These are phyloP conservation scores for Sporothrix pallida DNA, from an alignment of 2,329 filamentous ascomycete genomes.

Conservation along the genomic window DNA sequence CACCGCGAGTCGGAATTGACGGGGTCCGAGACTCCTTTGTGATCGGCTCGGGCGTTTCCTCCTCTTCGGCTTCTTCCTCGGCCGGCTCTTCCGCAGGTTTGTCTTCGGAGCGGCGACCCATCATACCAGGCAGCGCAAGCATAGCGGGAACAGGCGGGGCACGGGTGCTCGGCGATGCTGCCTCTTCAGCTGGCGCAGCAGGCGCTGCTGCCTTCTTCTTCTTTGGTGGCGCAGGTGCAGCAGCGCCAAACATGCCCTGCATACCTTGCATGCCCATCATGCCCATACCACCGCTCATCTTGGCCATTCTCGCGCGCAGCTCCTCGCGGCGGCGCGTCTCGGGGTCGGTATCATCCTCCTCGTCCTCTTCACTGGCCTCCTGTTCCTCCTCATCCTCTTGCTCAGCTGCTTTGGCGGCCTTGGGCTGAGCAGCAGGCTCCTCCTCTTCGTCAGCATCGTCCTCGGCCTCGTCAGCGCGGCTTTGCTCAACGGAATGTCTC, in stretches of 20 bases:
- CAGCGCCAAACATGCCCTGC: slow-evolving; percentile 85
- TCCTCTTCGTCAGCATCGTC: slow-evolving; percentile 42
- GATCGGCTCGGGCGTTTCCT: slow-evolving; percentile 41
- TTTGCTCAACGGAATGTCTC: slow-evolving; percentile 27
- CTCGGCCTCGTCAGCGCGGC: slow-evolving; percentile 24
- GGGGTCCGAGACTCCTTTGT: slow-evolving; percentile 41
- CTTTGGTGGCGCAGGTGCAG: slow-evolving; percentile 56
- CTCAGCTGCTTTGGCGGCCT: slow-evolving; percentile 1
- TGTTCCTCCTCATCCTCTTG: slow-evolving; percentile 47
- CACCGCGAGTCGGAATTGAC: slow-evolving; percentile 43
- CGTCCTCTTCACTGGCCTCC: slow-evolving; percentile 72
- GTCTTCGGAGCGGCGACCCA: slow-evolving; percentile 56
- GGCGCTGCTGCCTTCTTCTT: slow-evolving; percentile 60
- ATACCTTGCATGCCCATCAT: slow-evolving; percentile 85
- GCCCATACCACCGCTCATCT: slow-evolving; percentile 97
- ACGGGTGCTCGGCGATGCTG: slow-evolving; percentile 50
- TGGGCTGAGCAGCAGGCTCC: slow-evolving; percentile 39
- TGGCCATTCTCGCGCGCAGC: slow-evolving; percentile 92
- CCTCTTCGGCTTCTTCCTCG: slow-evolving; percentile 46
- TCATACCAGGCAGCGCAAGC: slow-evolving; percentile 76
- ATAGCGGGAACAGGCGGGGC: slow-evolving; percentile 63
- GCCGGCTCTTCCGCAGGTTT: slow-evolving; percentile 41
- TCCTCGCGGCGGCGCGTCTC: slow-evolving; percentile 86
- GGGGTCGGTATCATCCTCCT: slow-evolving; percentile 85
- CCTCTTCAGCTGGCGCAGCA: slow-evolving; percentile 51